A percentile compares a stretch with the other conserved stretches of the same genome.
phyloP scores from a whole-genome alignment of 2,329 filamentous ascomycete genomes.

The Alternaria solani region DNA sequence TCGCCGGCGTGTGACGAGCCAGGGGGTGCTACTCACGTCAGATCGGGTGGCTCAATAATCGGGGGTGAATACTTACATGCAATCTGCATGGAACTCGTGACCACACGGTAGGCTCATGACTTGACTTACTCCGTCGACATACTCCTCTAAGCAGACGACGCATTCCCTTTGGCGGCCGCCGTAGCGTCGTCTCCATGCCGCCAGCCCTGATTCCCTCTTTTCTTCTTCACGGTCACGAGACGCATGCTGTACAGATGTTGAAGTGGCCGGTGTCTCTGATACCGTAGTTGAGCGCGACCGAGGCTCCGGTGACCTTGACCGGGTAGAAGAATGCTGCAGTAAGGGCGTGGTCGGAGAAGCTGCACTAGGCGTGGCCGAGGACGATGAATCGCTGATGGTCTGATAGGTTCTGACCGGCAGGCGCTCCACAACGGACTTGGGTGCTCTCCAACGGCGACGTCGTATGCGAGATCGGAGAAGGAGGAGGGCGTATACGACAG shows the following conservation, averaged over 20 bases:
- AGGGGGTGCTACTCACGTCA: slow-evolving; percentile 75
- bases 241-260: slow-evolving; percentile 37
- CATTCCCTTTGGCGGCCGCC: slow-evolving; percentile 80
- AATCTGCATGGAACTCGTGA: slow-evolving; percentile 96
- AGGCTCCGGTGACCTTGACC: slow-evolving; percentile 53
- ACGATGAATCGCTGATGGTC: slow-evolving; percentile 71
- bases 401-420: slow-evolving; percentile 97
- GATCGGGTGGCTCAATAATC: slow-evolving; percentile 1
- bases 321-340: slow-evolving; percentile 61
- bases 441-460: slow-evolving; percentile 91
- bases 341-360: slow-evolving; percentile 82
- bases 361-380: slow-evolving; percentile 69
- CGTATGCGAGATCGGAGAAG: slow-evolving; percentile 88
- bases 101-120: slow-evolving; percentile 98
- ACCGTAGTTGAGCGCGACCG: slow-evolving; percentile 72
- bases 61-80: slow-evolving; percentile 79
- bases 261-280: slow-evolving; percentile 62
- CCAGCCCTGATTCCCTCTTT: slow-evolving; percentile 60
- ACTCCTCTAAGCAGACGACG: slow-evolving; percentile 96
- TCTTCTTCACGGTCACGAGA: slow-evolving; percentile 56
- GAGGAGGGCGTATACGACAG: slow-evolving; percentile 88
- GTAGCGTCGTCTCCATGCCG: slow-evolving; percentile 66
- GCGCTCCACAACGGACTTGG: slow-evolving; percentile 92
- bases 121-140: slow-evolving; percentile 88
- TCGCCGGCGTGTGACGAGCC: slow-evolving; percentile 91